These are phyloP conservation scores for Hortaea werneckii DNA, from an alignment of 2,329 filamentous ascomycete species.

Conservation along the genomic window DNA sequence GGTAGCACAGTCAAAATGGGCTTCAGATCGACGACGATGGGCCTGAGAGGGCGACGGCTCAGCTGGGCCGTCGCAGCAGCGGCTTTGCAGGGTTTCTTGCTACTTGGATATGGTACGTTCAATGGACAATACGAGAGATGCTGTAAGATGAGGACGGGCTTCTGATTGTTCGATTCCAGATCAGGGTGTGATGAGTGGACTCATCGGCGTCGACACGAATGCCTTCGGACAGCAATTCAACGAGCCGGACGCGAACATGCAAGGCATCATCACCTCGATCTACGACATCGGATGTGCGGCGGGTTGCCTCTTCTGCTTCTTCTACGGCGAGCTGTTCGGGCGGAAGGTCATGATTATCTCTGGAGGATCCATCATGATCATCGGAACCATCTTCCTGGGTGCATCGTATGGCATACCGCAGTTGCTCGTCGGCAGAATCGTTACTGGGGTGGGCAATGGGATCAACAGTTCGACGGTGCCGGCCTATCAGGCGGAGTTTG, in stretches of 20 bases:
- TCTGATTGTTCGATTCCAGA: neutral
- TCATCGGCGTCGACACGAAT: conserved; percentile 6
- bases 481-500: conserved; percentile 43
- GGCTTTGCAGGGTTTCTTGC: conserved; percentile 6
- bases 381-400: neutral
- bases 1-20: neutral
- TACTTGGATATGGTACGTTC: conserved; percentile 1
- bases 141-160: no score
- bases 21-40: neutral
- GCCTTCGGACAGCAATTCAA: conserved; percentile 4
- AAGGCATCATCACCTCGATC: conserved; percentile 4
- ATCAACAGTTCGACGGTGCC: conserved; percentile 44
- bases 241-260: conserved; percentile 3
- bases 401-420: neutral
- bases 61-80: conserved; percentile 1
- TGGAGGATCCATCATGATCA: conserved; percentile 1
- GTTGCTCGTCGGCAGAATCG: neutral
- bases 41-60: neutral
- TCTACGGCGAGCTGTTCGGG: neutral
- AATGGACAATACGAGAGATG: no score
- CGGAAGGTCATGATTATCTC: conserved; percentile 2
- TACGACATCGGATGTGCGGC: conserved; percentile 4
- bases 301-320: conserved; percentile 3
- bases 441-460: conserved; percentile 10
- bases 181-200: conserved; percentile 5